Conservation (phyloP, 2,329 filamentous ascomycete genomes). For the Akanthomyces muscarius region DNA sequence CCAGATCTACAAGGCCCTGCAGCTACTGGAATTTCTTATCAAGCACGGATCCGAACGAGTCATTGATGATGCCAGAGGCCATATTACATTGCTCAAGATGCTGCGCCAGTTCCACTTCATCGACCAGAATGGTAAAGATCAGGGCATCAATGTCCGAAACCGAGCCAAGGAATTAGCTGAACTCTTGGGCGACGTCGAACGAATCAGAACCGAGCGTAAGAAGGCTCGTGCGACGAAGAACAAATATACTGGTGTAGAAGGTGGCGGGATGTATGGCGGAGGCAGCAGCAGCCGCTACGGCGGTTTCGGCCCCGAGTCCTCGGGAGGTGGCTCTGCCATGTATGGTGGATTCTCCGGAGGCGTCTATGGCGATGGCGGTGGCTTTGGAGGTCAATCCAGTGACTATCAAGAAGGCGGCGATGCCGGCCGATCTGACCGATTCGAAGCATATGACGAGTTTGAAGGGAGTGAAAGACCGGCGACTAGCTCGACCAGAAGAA, state of each 20-base stretch:
- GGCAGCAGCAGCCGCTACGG: slow-evolving; percentile 66
- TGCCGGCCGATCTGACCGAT: slow-evolving; percentile 61
- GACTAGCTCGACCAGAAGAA: slow-evolving; percentile 39
- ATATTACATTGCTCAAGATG: slow-evolving; percentile 96
- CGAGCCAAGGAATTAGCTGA: slow-evolving; percentile 93
- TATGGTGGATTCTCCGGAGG: slow-evolving; percentile 62
- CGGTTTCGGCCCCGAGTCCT: slow-evolving; percentile 86
- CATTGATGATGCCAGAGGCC: slow-evolving; percentile 92
- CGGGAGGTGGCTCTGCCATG: slow-evolving; percentile 32
- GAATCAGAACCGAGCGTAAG: slow-evolving; percentile 77
- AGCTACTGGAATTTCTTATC: slow-evolving; percentile 93
- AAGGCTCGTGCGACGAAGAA: slow-evolving; percentile 87
- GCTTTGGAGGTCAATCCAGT: slow-evolving; percentile 74
- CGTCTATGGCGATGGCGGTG: slow-evolving; percentile 94
- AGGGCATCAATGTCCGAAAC: slow-evolving; percentile 96
- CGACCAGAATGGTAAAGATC: slow-evolving; percentile 93
- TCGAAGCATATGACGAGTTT: slow-evolving; percentile 96
- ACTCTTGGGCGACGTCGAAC: slow-evolving; percentile 86
- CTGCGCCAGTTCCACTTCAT: slow-evolving; percentile 97
- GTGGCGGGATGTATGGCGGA: slow-evolving; percentile 61
- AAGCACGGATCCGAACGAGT: slow-evolving; percentile 98
- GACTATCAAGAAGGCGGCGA: slow-evolving; percentile 65
- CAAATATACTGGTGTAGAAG: slow-evolving; percentile 94
- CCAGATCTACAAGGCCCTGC: slow-evolving; percentile 97
- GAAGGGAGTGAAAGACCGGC: slow-evolving; percentile 64